Conservation (phyloP, 805 yeast genomes). For the Hanseniaspora occidentalis region DNA sequence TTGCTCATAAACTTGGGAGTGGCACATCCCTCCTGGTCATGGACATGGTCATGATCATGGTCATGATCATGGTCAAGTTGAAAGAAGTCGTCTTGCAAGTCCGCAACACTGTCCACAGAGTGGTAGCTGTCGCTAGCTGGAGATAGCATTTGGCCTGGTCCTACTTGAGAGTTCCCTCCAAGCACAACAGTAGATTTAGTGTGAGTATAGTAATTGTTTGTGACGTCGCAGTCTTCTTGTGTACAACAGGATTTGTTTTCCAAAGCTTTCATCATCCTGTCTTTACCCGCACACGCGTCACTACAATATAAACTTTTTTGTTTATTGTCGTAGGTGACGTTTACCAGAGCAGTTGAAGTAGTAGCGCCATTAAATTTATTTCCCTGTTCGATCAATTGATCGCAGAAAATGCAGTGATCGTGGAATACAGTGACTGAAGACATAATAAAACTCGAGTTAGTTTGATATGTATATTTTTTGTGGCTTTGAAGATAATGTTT, state of each 20-base stretch:
- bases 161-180: no score
- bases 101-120: not conserved
- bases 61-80: not conserved
- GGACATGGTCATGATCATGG: not conserved
- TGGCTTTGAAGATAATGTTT: no score
- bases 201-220: not conserved
- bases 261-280: not conserved
- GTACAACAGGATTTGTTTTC: not conserved
- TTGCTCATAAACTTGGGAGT: not conserved
- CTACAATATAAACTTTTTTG: not conserved
- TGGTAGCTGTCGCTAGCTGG: not conserved
- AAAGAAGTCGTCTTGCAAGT: not conserved
- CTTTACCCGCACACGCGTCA: not conserved
- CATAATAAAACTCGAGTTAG: not conserved
- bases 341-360: not conserved
- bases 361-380: not conserved
- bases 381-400: constrained; percentile 20
- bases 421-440: constrained; percentile 27
- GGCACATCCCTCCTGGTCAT: not conserved
- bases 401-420: constrained; percentile 49
- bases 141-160: not conserved
- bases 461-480: not conserved
- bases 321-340: not conserved
- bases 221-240: not conserved
- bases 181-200: no score